Conservation (phyloP, 768 basidiomycete genomes). For the Phylloporus rhodoxanthus region DNA sequence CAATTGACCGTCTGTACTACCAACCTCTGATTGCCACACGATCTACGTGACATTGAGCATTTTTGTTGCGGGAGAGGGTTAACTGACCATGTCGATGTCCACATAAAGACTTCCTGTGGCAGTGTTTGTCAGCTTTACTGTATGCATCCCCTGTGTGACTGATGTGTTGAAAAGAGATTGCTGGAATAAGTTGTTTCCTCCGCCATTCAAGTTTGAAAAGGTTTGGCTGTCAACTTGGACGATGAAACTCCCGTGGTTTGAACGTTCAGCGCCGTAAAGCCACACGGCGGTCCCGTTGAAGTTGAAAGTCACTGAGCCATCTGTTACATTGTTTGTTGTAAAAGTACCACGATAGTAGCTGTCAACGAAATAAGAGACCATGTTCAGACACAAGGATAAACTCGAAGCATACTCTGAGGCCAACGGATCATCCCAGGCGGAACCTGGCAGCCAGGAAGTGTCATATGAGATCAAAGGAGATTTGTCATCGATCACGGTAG, state of each 20-base stretch:
- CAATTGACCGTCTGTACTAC: conserved; percentile 11
- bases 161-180: conserved; percentile 35
- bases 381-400: background rate
- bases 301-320: conserved; percentile 34
- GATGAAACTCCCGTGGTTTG: conserved; percentile 42
- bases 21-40: conserved; percentile 28
- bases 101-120: conserved; percentile 32
- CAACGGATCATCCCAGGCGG: conserved; percentile 4
- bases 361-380: background rate
- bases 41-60: conserved; percentile 13
- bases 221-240: conserved; percentile 36
- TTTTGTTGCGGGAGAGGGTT: background rate
- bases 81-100: conserved; percentile 42
- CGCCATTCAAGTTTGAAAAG: conserved; percentile 29
- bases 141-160: conserved; percentile 34
- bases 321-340: conserved; percentile 31
- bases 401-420: conserved; percentile 15
- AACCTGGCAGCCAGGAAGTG: conserved; percentile 18
- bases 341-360: conserved; percentile 40
- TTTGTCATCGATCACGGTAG: conserved; percentile 28
- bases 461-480: conserved; percentile 30
- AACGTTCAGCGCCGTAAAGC: conserved; percentile 46
- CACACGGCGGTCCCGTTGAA: conserved; percentile 48
- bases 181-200: conserved; percentile 32
- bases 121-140: conserved; percentile 29